A percentile compares a stretch with the other conserved stretches of the same genome.
These are phyloP conservation scores for Syzygium aqueum DNA, from an alignment of 345 rosid species.

Conservation along the genomic window DNA sequence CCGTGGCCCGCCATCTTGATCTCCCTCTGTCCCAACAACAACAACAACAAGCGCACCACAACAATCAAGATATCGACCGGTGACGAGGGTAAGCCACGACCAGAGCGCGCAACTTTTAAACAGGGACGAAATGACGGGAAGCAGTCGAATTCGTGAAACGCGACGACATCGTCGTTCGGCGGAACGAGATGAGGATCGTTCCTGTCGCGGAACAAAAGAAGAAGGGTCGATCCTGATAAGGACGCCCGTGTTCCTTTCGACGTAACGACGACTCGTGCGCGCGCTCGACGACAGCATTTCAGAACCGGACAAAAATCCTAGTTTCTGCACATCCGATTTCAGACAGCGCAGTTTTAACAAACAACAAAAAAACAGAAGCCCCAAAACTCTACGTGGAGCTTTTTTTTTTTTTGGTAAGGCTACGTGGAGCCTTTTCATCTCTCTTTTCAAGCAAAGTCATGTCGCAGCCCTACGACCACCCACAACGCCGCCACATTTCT, in stretches of 20 bases:
- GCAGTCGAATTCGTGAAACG: background rate
- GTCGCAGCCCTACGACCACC: background rate
- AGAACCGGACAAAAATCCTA: background rate
- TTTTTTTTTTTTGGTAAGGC: background rate
- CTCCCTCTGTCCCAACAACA: background rate
- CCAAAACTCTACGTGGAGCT: background rate
- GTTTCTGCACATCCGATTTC: background rate
- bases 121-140: too few relatives aligned
- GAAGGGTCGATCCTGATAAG: background rate
- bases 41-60: background rate
- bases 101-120: background rate
- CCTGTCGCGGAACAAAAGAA: background rate
- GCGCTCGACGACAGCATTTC: background rate
- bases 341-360: background rate
- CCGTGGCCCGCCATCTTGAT: slow-evolving; percentile 21
- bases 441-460: background rate
- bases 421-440: background rate
- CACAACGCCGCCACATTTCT: background rate
- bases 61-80: background rate
- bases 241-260: background rate
- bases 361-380: too few relatives aligned
- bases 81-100: background rate
- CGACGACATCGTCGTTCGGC: too few relatives aligned
- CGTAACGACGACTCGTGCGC: background rate
- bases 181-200: background rate